Base-by-base conservation (phyloP, 306 rosid species). In the Cicer pinnatifidum region DNA sequence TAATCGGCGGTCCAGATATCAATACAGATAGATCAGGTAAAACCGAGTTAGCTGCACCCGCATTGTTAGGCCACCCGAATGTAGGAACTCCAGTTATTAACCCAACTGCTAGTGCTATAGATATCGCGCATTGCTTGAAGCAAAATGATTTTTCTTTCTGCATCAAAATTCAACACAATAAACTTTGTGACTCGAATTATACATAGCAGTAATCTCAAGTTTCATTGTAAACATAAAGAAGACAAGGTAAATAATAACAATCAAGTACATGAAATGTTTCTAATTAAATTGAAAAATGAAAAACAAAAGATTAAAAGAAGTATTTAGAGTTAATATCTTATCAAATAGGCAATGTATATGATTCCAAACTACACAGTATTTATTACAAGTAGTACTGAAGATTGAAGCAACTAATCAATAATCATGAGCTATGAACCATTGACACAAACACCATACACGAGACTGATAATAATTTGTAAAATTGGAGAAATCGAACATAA, bases 1-100 rank as follows among this genome's bases (percentile, higher is more conserved):
- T 94, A 67, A 94, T 91, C 2, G 98, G 98, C 2, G 98, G 97
- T 52, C 98, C 98, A 1, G 98, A 89, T 61, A 94, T 91, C 83
- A 94, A 79, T 44, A 94, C 97, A 33, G 97, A 80, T 54, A 91
- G 71, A 63, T 91, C 95, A 43, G 97, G 80, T 75, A 94, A 69
- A 65, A 59, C 90, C 1, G 90, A 91, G 76, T 52, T 81, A 82
- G 91, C 89, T 8, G 90, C 97, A 46, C 77, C 50, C 60, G 95
- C 98, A 84, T 82, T 72, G 56, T 54, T 75, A 35, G 85, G 78
- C 60, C 40, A 73, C 8, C 82, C 92, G 57, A 88, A 77, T 44
- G 90, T 54, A 71, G 98, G 97, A 87, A 81, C 92, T 88, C 97
- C 98, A 1, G 92, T 87, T 12, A 94, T 50, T 64, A 94, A 83